These are phyloP conservation scores for Xylaria sp. DNA, from an alignment of 2,329 filamentous ascomycete genomes.

Conservation along the genomic window DNA sequence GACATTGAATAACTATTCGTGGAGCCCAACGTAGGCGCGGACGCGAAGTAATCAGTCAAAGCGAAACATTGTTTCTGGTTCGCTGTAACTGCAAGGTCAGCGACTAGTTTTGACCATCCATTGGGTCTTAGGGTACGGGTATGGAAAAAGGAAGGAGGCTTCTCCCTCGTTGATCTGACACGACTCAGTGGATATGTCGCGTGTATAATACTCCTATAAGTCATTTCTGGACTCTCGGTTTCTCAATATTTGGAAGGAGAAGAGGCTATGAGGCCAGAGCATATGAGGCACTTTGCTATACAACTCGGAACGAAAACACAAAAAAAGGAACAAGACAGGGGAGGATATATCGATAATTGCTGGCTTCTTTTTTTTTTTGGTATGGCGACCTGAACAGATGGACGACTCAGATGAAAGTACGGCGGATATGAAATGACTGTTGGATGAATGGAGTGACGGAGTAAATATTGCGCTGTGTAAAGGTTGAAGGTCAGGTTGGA, in stretches of 20 bases:
- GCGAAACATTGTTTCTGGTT: slow-evolving; percentile 5
- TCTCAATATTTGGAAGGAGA: slow-evolving; percentile 22
- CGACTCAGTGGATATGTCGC: slow-evolving; percentile 23
- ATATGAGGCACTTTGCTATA: slow-evolving; percentile 24
- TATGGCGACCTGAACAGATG: slow-evolving; percentile 27
- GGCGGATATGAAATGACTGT: slow-evolving; percentile 33
- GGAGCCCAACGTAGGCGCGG: slow-evolving; percentile 61
- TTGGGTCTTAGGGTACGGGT: background rate
- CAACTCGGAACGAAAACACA: slow-evolving; percentile 21
- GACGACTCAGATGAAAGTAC: slow-evolving; percentile 34
- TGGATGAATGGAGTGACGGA: slow-evolving; percentile 39
- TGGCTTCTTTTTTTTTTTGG: slow-evolving; percentile 17
- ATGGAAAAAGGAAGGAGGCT: slow-evolving; percentile 16
- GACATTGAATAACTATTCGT: slow-evolving; percentile 66
- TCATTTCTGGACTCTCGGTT: slow-evolving; percentile 21
- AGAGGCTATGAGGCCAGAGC: slow-evolving; percentile 12
- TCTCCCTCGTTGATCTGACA: slow-evolving; percentile 17
- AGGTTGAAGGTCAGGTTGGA: slow-evolving; percentile 23
- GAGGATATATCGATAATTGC: slow-evolving; percentile 21
- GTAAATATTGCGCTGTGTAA: slow-evolving; percentile 32
- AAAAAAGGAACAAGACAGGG: background rate
- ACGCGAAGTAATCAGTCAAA: slow-evolving; percentile 1
- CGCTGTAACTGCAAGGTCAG: slow-evolving; percentile 4
- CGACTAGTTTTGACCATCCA: background rate
- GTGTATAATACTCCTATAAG: slow-evolving; percentile 37